Evolutionary conservation across 495 filamentous ascomycete genomes (phyloP).

Genomic region (Talaromyces liani): DNA sequence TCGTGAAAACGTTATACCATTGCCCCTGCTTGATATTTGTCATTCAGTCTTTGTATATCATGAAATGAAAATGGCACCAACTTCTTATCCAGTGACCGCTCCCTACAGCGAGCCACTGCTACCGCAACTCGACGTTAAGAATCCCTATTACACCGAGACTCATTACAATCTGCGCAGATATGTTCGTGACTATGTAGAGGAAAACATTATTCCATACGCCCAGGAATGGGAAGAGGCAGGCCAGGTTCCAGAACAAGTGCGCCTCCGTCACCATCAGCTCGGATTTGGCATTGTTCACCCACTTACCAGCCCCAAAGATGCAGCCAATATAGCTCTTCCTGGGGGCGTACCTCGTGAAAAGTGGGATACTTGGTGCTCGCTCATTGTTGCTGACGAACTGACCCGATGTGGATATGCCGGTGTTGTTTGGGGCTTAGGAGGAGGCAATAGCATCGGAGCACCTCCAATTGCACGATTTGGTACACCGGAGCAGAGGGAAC

Average conservation of each 20-base stretch:
- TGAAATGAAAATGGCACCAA: background rate
- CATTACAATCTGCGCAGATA: slow-evolving; percentile 37
- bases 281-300: slow-evolving; percentile 31
- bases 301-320: slow-evolving; percentile 27
- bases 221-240: slow-evolving; percentile 43
- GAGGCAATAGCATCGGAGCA: slow-evolving; percentile 44
- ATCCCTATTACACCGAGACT: slow-evolving; percentile 40
- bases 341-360: slow-evolving; percentile 33
- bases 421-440: slow-evolving; percentile 42
- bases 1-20: background rate
- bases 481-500: slow-evolving; percentile 36
- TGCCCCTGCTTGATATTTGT: background rate
- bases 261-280: slow-evolving; percentile 29
- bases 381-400: slow-evolving; percentile 41
- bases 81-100: slow-evolving; percentile 20
- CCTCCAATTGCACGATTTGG: slow-evolving; percentile 48
- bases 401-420: slow-evolving; percentile 36
- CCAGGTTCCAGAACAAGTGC: slow-evolving; percentile 31
- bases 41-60: background rate
- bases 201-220: slow-evolving; percentile 33
- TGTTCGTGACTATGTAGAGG: slow-evolving; percentile 40
- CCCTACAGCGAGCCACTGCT: slow-evolving; percentile 36
- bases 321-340: slow-evolving; percentile 26
- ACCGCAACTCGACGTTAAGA: slow-evolving; percentile 29
- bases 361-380: slow-evolving; percentile 43